A percentile compares a stretch with the other conserved stretches of the same genome.
These are phyloP conservation scores for Panellus pusillus DNA, from an alignment of 768 basidiomycete species.

Conservation along the genomic window DNA sequence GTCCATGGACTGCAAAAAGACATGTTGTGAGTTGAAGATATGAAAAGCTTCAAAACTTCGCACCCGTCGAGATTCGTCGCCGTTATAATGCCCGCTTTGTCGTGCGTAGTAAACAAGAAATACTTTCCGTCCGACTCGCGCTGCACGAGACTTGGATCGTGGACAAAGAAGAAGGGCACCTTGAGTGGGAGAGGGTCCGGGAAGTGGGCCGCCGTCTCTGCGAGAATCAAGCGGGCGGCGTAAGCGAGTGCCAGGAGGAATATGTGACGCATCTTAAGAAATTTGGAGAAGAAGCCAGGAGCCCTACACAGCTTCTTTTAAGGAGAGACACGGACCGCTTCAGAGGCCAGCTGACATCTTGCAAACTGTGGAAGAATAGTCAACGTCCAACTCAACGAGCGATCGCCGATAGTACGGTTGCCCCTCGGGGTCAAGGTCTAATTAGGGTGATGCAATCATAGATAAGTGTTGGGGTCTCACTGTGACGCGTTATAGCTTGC, in stretches of 20 bases:
- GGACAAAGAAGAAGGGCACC: constrained; percentile 16
- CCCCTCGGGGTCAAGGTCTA: too few species aligned
- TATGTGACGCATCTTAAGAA: too few species aligned
- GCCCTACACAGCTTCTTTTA: too few species aligned
- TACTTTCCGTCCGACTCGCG: constrained; percentile 13
- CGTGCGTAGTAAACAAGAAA: constrained; percentile 17
- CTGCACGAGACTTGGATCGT: constrained; percentile 16
- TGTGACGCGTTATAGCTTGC: too few species aligned
- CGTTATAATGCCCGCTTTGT: constrained; percentile 19
- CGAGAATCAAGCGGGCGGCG: background rate
- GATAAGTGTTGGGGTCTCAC: too few species aligned
- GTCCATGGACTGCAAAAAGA: constrained; percentile 5
- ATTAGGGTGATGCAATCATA: too few species aligned
- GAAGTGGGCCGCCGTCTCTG: background rate
- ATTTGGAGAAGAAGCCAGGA: too few species aligned
- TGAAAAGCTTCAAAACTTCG: background rate
- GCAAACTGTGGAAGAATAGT: too few species aligned
- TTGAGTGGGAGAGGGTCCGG: constrained; percentile 11
- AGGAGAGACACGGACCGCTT: too few species aligned
- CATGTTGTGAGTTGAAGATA: background rate
- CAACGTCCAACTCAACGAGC: too few species aligned
- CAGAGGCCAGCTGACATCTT: too few species aligned
- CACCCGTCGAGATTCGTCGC: constrained; percentile 9
- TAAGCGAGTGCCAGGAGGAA: background rate
- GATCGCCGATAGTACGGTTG: too few species aligned